Conservation (phyloP, 768 basidiomycete species). For the Leccinellum albellum region DNA sequence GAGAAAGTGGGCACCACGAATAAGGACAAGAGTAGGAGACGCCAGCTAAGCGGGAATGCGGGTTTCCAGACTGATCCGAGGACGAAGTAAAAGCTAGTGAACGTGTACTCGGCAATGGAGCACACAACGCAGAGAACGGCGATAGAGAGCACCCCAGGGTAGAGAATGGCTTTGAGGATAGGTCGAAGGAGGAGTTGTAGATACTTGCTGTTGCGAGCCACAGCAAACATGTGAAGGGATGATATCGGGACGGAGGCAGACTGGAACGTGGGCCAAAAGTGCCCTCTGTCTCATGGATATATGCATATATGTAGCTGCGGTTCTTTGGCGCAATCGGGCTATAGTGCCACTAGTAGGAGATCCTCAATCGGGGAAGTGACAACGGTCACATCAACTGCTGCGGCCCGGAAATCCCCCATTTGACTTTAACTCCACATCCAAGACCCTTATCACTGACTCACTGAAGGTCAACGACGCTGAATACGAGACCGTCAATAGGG, state of each 20-base stretch:
- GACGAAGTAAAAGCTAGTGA: conserved; percentile 8
- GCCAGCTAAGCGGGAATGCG: conserved; percentile 20
- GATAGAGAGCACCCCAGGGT: background rate
- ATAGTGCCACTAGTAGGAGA: too few relatives aligned
- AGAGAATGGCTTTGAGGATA: background rate
- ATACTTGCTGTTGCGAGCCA: background rate
- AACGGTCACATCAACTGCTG: too few relatives aligned
- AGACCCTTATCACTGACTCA: too few relatives aligned
- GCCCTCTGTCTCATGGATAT: too few relatives aligned
- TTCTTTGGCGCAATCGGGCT: too few relatives aligned
- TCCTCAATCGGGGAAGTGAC: too few relatives aligned
- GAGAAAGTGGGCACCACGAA: conserved; percentile 13
- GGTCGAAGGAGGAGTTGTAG: background rate
- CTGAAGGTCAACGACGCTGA: background rate
- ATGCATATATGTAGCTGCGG: too few relatives aligned
- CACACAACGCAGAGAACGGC: conserved; percentile 5
- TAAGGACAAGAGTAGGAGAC: conserved; percentile 9
- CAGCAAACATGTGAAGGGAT: background rate
- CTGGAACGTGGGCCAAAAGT: too few relatives aligned
- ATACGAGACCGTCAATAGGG: background rate
- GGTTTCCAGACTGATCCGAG: conserved; percentile 12
- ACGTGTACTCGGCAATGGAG: conserved; percentile 5
- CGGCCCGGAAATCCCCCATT: too few relatives aligned
- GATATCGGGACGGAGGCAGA: too few relatives aligned
- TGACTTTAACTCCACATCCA: too few relatives aligned